Evolutionary conservation across 2,329 filamentous ascomycete species (phyloP).

Genomic region (Keithomyces neogunnii): DNA sequence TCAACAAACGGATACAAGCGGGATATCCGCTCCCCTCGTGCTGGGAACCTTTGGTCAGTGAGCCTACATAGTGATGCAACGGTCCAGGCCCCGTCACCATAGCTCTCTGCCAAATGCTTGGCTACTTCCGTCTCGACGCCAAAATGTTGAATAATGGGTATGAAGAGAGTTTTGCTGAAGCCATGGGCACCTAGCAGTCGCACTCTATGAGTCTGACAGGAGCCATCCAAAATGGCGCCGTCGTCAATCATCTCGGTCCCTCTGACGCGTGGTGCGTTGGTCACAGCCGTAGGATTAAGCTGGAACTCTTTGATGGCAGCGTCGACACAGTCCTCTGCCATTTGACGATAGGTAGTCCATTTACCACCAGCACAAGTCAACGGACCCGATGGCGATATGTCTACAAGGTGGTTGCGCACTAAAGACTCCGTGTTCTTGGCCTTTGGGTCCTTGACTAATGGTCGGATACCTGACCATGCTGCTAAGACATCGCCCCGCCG

Average conservation of each 20-base stretch:
- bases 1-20: conserved; percentile 83
- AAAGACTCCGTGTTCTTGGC: conserved; percentile 80
- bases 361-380: conserved; percentile 83
- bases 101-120: conserved; percentile 77
- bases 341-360: conserved; percentile 89
- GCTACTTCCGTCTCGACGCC: conserved; percentile 88
- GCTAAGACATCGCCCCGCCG: conserved; percentile 81
- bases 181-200: conserved; percentile 78
- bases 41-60: conserved; percentile 72
- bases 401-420: conserved; percentile 78
- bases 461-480: conserved; percentile 82
- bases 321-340: conserved; percentile 85
- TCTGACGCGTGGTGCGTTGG: conserved; percentile 57
- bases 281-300: conserved; percentile 48
- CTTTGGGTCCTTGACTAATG: conserved; percentile 78
- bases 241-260: conserved; percentile 65
- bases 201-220: conserved; percentile 76
- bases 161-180: conserved; percentile 83
- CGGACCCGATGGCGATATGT: conserved; percentile 69
- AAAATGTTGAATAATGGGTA: conserved; percentile 90
- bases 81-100: conserved; percentile 88
- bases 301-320: conserved; percentile 64
- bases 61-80: conserved; percentile 73
- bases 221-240: conserved; percentile 53
- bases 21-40: conserved; percentile 72